Evolutionary conservation across 1,284 basidiomycete genomes (phyloP), one percentile per base, ranked within the genome.

Genomic region (Phlebopus sp.): DNA sequence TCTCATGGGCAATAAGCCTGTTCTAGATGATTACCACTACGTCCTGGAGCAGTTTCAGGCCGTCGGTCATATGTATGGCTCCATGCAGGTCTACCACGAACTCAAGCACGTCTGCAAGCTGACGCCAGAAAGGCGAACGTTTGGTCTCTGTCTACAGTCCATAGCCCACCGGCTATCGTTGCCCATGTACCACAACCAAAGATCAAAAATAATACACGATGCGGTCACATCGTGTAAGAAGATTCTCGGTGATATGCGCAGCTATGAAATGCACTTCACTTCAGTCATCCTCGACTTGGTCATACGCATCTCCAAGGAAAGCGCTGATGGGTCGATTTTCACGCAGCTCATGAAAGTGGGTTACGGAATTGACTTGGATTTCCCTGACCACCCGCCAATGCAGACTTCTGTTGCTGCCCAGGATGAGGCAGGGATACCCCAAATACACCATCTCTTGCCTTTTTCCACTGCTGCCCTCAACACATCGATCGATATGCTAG

Each of bases 311-410:
- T 68, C 88, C 55, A 84, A 84, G 67, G 80, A 81, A 54, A 81
- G 78, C 0, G 59, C 75, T 38, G 77, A 84, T 59, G 60, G 69
- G 46, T 67, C 73, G 29, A 70, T 70, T 0, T 85, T 86, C 60
- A 72, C 79, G 47, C 61, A 67, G 14, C 67, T 89, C 29, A 64
- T 90, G 69, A 81, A 77, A 57, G 65, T 75, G 54, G 79, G 76
- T 15, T 91, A 90, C 59, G 86, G 82, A 0, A 76, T 91, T 46
- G 88, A 91, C 65, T 61, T 90, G 42, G 71, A 76, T 10, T 82
- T 82, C 58, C 86, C 86, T 0, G 88, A 91, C 57, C 72, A 78
- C 40, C 27, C 44, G 2, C 62, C 63, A 49, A 23, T 66, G 50
- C 58, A 49, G 49, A 48, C 34, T 44, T 41, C 51, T 48, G 46